Conservation (phyloP, 768 basidiomycete genomes). For the Coprinopsis strossmayeri region DNA sequence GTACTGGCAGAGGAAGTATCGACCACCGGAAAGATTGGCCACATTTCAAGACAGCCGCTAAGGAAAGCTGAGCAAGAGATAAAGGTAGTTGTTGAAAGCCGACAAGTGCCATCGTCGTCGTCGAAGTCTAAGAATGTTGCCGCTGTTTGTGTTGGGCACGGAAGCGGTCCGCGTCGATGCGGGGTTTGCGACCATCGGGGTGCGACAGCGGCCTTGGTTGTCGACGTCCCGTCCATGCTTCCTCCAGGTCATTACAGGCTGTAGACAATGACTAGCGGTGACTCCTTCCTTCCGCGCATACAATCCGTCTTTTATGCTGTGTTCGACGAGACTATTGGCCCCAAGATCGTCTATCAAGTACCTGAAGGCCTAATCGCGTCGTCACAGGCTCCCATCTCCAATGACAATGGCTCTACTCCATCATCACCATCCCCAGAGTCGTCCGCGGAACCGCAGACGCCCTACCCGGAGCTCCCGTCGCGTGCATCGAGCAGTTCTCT, state of each 20-base stretch:
- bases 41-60: constrained; percentile 71
- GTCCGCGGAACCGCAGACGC: constrained; percentile 13
- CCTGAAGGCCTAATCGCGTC: constrained; percentile 81
- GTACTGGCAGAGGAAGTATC: constrained; percentile 33
- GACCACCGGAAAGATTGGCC: constrained; percentile 89
- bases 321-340: constrained; percentile 82
- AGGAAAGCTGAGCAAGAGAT: constrained; percentile 62
- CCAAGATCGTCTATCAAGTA: constrained; percentile 89
- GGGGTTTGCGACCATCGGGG: no score
- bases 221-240: no score
- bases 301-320: constrained; percentile 92
- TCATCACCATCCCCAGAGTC: constrained; percentile 33
- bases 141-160: no score
- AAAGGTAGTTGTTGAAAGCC: constrained; percentile 55
- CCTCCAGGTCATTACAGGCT: neutral
- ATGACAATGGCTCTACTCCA: constrained; percentile 25
- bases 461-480: constrained; percentile 28
- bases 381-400: constrained; percentile 23
- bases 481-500: constrained; percentile 48
- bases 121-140: no score
- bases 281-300: constrained; percentile 74
- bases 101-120: constrained; percentile 21
- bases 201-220: no score
- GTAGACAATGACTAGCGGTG: constrained; percentile 22
- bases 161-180: no score